A percentile compares a stretch with the other conserved stretches of the same genome.
Evolutionary conservation across 129 eudicot genomes (phyloP).

Genomic region (Ambrosia artemisiifolia): DNA sequence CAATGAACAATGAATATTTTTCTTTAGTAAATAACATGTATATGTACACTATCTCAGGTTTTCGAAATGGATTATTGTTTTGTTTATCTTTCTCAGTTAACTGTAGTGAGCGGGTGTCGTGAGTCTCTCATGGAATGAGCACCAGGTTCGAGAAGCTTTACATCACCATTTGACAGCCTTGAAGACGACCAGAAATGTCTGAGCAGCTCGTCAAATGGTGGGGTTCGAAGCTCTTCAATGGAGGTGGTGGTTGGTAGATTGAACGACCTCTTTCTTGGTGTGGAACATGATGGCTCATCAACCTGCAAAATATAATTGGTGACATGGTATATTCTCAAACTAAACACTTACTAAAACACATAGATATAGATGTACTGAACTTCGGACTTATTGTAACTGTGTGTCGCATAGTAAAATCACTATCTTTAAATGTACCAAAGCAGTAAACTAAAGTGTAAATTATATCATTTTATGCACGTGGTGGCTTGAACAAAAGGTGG

Average conservation of each 20-base stretch:
- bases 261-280: constrained; percentile 69
- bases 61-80: not conserved
- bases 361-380: not conserved
- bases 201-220: constrained; percentile 72
- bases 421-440: not conserved
- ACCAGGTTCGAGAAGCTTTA: constrained; percentile 39
- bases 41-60: constrained; percentile 6
- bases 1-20: not conserved
- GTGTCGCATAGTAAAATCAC: not conserved
- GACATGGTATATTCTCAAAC: not conserved
- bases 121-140: constrained; percentile 56
- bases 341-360: not conserved
- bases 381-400: not conserved
- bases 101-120: constrained; percentile 70
- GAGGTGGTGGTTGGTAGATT: constrained; percentile 69
- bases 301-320: constrained; percentile 38
- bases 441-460: no score
- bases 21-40: not conserved
- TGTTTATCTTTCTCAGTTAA: constrained; percentile 32
- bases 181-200: constrained; percentile 65
- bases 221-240: constrained; percentile 87
- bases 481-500: not conserved
- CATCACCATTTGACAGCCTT: constrained; percentile 66
- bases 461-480: not conserved
- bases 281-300: constrained; percentile 86